A percentile compares a stretch with the other conserved stretches of the same genome.
phyloP scores from a whole-genome alignment of 768 basidiomycete species.

The Rhodotorula babjevae region DNA sequence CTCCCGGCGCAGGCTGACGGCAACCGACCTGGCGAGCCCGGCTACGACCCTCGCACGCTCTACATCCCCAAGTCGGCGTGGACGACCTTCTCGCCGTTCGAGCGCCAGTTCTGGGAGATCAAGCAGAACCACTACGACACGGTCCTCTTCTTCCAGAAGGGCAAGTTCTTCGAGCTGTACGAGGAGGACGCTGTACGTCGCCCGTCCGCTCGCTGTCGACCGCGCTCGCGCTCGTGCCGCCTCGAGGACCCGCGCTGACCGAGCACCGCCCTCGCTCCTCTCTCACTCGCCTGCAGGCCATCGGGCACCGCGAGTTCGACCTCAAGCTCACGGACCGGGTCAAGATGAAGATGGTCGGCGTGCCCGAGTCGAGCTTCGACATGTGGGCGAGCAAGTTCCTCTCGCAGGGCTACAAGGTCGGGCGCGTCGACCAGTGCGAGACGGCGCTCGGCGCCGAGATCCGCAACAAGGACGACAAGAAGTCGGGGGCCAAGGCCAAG shows the following conservation, averaged over 20 bases:
- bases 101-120: conserved; percentile 79
- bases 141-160: conserved; percentile 96
- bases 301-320: conserved; percentile 92
- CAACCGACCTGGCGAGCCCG: conserved; percentile 66
- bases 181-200: conserved; percentile 50
- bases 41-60: conserved; percentile 86
- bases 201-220: neutral
- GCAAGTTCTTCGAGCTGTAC: conserved; percentile 51
- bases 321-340: conserved; percentile 74
- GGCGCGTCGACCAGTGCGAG: conserved; percentile 92
- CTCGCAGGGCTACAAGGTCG: conserved; percentile 73
- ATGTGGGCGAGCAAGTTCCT: conserved; percentile 72
- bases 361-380: conserved; percentile 89
- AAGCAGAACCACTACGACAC: conserved; percentile 95
- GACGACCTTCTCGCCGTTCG: conserved; percentile 86
- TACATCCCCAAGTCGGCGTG: conserved; percentile 71
- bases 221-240: neutral
- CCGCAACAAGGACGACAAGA: conserved; percentile 72
- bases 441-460: conserved; percentile 96
- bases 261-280: too few relatives aligned
- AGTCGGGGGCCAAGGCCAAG: conserved; percentile 46
- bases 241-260: neutral
- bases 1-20: conserved; percentile 65
- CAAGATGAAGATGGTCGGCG: conserved; percentile 99
- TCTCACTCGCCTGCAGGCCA: conserved; percentile 48